These are phyloP conservation scores for Rhinocladiella mackenziei DNA, from an alignment of 2,329 filamentous ascomycete species.

Conservation along the genomic window DNA sequence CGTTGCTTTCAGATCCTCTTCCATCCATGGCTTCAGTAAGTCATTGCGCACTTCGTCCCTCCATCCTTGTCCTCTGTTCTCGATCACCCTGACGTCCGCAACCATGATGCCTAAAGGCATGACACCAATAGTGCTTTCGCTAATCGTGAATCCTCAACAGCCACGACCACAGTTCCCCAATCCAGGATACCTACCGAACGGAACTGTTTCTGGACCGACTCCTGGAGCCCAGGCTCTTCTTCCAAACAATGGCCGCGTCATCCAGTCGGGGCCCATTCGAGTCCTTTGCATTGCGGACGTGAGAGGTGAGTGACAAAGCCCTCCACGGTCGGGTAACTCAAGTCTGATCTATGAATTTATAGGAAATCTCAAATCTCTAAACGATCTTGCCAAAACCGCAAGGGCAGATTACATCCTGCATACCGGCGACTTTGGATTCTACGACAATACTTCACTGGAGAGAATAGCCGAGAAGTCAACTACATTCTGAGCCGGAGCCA, in stretches of 20 bases:
- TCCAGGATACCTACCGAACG: slow-evolving; percentile 43
- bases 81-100: slow-evolving; percentile 35
- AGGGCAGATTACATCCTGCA: slow-evolving; percentile 97
- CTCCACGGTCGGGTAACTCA: background rate
- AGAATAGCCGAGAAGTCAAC: slow-evolving; percentile 96
- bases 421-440: slow-evolving; percentile 98
- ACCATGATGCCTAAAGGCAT: slow-evolving; percentile 36
- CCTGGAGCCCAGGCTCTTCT: slow-evolving; percentile 47
- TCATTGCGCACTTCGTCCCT: slow-evolving; percentile 26
- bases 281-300: slow-evolving; percentile 51
- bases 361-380: slow-evolving; percentile 94
- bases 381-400: slow-evolving; percentile 91
- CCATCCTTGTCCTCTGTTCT: slow-evolving; percentile 22
- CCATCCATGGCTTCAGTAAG: slow-evolving; percentile 48
- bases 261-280: slow-evolving; percentile 46
- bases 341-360: slow-evolving; percentile 12
- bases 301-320: slow-evolving; percentile 46
- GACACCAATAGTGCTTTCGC: slow-evolving; percentile 18
- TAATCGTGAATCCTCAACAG: slow-evolving; percentile 24
- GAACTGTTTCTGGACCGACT: slow-evolving; percentile 40
- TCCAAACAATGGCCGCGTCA: slow-evolving; percentile 49
- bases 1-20: slow-evolving; percentile 4
- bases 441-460: slow-evolving; percentile 91
- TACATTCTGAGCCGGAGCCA: background rate
- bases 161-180: slow-evolving; percentile 30